phyloP scores from a whole-genome alignment of 345 rosid species.

The Ceriops tagal region DNA sequence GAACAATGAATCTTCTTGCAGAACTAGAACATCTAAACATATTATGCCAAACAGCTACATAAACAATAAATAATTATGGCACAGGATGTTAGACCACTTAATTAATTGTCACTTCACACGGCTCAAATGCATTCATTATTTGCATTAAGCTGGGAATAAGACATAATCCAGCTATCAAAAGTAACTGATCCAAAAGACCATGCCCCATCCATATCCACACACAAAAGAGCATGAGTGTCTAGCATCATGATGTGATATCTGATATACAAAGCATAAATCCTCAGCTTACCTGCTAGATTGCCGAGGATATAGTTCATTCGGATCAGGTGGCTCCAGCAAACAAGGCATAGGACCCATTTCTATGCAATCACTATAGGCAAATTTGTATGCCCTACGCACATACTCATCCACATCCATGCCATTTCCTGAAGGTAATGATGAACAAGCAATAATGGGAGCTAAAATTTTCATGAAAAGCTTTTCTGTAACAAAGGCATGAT shows the following conservation, averaged over 20 bases:
- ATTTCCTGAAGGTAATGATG: constrained; percentile 55
- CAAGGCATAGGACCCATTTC: constrained; percentile 91
- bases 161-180: constrained; percentile 3
- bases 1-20: constrained; percentile 1
- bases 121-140: constrained; percentile 12
- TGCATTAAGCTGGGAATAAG: constrained; percentile 11
- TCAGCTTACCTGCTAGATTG: constrained; percentile 73
- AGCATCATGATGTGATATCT: constrained; percentile 12
- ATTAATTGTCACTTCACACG: neutral
- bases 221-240: neutral
- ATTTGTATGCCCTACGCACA: constrained; percentile 93
- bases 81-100: neutral
- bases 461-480: too few species aligned
- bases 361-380: constrained; percentile 96
- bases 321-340: constrained; percentile 95
- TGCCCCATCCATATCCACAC: neutral
- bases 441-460: constrained; percentile 10
- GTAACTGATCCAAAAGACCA: neutral
- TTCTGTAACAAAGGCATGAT: constrained; percentile 11
- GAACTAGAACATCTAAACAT: constrained; percentile 10
- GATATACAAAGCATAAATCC: constrained; percentile 7
- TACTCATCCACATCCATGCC: constrained; percentile 98
- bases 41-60: neutral
- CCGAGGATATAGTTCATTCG: constrained; percentile 88
- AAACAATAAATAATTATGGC: neutral